phyloP scores from a whole-genome alignment of 768 basidiomycete genomes.

The Russula ochroleuca region DNA sequence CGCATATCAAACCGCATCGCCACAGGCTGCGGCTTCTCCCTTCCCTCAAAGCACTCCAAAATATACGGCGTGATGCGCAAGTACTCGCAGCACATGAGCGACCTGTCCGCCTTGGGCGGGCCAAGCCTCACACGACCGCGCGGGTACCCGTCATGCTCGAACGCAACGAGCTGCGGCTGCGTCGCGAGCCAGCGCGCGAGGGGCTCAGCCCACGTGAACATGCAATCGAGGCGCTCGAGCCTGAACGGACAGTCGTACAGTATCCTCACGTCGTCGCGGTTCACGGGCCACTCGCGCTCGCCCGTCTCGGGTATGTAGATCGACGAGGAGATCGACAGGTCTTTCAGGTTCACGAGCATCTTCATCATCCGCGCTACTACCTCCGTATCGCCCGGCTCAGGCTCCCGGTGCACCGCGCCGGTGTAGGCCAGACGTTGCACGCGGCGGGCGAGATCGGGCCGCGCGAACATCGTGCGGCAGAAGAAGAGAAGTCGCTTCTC shows the following conservation, averaged over 20 bases:
- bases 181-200: conserved; percentile 13
- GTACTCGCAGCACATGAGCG: conserved; percentile 1
- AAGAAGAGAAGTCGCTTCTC: conserved; percentile 16
- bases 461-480: conserved; percentile 22
- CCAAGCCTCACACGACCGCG: background rate
- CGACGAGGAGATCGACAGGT: conserved; percentile 20
- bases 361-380: conserved; percentile 13
- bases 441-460: conserved; percentile 23
- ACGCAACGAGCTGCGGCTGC: conserved; percentile 19
- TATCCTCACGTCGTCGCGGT: conserved; percentile 10
- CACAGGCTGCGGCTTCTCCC: conserved; percentile 11
- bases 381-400: conserved; percentile 11
- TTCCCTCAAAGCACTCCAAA: conserved; percentile 12
- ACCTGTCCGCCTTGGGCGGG: background rate
- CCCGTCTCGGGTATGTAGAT: background rate
- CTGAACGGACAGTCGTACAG: conserved; percentile 18
- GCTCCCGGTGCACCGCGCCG: conserved; percentile 15
- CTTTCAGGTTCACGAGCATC: conserved; percentile 18
- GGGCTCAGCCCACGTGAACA: conserved; percentile 17
- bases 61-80: conserved; percentile 20
- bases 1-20: conserved; percentile 18
- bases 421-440: conserved; percentile 21
- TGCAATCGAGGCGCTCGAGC: conserved; percentile 16
- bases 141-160: conserved; percentile 19
- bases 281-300: conserved; percentile 13